Percentiles rank a stretch among this genome's conserved stretches.
Conservation (phyloP, 176 grass and related monocot species). For the Leersia perrieri region DNA sequence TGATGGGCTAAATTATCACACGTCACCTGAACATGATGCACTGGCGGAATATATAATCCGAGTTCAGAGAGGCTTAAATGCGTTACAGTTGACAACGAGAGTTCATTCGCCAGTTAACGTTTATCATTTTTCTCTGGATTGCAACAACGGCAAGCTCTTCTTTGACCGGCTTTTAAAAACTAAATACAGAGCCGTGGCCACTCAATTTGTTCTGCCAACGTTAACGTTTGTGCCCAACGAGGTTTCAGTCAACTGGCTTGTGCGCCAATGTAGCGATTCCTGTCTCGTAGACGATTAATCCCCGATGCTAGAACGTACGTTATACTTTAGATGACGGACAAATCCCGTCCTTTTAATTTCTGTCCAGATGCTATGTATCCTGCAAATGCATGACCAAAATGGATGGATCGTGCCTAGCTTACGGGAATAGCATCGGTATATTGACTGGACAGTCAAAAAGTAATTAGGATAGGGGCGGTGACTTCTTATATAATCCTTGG, state of each 20-base stretch:
- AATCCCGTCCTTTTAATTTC: background rate
- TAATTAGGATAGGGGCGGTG: background rate
- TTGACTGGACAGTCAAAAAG: background rate
- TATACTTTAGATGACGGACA: background rate
- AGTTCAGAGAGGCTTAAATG: background rate
- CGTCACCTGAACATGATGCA: background rate
- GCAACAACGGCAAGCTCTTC: background rate
- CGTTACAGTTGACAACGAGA: background rate
- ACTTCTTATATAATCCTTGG: background rate
- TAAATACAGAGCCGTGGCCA: background rate
- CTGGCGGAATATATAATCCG: background rate
- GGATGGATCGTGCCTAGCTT: background rate
- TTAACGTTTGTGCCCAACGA: slow-evolving; percentile 21
- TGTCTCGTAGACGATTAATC: slow-evolving; percentile 7
- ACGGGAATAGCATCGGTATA: background rate
- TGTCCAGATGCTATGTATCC: background rate
- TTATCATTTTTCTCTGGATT: background rate
- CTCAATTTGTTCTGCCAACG: slow-evolving; percentile 30
- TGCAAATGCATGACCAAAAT: background rate
- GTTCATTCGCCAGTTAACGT: background rate
- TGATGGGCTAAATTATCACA: background rate
- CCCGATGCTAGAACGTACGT: background rate
- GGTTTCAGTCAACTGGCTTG: slow-evolving; percentile 24
- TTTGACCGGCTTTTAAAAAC: slow-evolving; percentile 22
- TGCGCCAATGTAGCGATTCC: background rate